Base-by-base conservation (phyloP, 495 filamentous ascomycete species). In the Annulohypoxylon nitens region DNA sequence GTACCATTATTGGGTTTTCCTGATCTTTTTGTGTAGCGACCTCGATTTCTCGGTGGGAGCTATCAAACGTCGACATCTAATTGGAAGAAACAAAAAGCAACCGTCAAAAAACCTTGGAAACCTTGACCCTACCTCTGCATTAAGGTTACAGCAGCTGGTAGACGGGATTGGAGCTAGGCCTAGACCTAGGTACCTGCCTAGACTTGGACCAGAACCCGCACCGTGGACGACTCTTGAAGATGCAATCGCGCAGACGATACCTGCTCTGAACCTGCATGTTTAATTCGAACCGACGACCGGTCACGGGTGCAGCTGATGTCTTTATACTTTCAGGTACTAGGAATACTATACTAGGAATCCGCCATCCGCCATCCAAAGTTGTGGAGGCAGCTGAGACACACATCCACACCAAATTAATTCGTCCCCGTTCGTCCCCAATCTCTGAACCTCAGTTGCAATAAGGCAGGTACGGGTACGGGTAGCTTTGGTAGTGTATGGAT, bases 221-320 rank as follows among this genome's bases (percentile, higher is more conserved):
- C 25, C 37, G 30, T 30, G 30, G 30, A 30, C 25, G 51, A 58
- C 53, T 59, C 33, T 34, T 37, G 43, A 37, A 57, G 59, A 62
- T 67, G 58, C 62, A 66, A 65, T 66, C 58, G 57, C 33, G 63
- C 34, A 63, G 57, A 47, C 55, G 23, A 71, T 61, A 71, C 37
- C 37, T 43, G 12, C 39, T 43, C 5, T n/a, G 39, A 43, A 43
- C 39, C 39, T 66, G 57, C 37, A 50, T 45, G 37, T 62, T 18
- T 65, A 61, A 66, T 48, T 47, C 51, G 43, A 70, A 37, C 61
- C 48, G 58, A 69, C 23, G 16, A n/a, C 39, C 47, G 20, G 20
- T 23, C 20, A 23, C 20, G 20, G 39, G 12, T 23, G 30, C 41
- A 45, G 41, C 41, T 45, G 41, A 16, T 41, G 43, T 54, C 50